Evolutionary conservation across 1,139 yeast species (phyloP).

Genomic region (Suhomyces terraborum): DNA sequence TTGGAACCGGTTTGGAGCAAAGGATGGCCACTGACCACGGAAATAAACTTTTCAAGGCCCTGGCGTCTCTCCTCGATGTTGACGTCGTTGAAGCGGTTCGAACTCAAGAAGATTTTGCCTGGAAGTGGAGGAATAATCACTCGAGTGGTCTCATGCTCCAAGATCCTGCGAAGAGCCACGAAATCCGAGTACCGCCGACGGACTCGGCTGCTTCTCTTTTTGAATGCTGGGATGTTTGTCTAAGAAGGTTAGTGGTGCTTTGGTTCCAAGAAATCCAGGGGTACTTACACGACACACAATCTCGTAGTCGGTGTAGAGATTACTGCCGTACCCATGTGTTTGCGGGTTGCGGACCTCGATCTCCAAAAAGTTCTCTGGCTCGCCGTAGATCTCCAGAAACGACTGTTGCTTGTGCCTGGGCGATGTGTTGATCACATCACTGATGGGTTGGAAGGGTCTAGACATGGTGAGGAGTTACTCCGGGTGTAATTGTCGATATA

Average conservation of each 20-base stretch:
- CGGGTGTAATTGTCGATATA: not conserved
- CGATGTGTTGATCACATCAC: slow-evolving; percentile 44
- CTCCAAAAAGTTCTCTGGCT: slow-evolving; percentile 92
- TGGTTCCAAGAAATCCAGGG: not conserved
- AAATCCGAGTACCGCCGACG: slow-evolving; percentile 91
- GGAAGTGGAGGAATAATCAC: slow-evolving; percentile 89
- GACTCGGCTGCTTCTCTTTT: slow-evolving; percentile 63
- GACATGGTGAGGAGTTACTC: slow-evolving; percentile 29
- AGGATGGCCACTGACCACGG: slow-evolving; percentile 90
- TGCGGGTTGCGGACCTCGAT: slow-evolving; percentile 80
- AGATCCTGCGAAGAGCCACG: slow-evolving; percentile 71
- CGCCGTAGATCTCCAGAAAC: slow-evolving; percentile 84
- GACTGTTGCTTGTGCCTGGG: slow-evolving; percentile 58
- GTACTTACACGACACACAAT: slow-evolving; percentile 66
- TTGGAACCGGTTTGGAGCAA: slow-evolving; percentile 87
- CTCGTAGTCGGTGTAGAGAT: slow-evolving; percentile 88
- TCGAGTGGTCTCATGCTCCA: slow-evolving; percentile 73
- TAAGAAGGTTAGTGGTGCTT: slow-evolving; percentile 19
- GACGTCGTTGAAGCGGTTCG: slow-evolving; percentile 76
- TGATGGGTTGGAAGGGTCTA: slow-evolving; percentile 49
- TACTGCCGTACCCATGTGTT: slow-evolving; percentile 71
- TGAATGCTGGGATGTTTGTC: slow-evolving; percentile 86
- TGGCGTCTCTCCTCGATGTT: slow-evolving; percentile 81
- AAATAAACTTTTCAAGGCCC: slow-evolving; percentile 80
- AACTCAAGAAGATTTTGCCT: slow-evolving; percentile 71